Evolutionary conservation across 768 basidiomycete species (phyloP).

Genomic region (Termitomyces eurrhizus): DNA sequence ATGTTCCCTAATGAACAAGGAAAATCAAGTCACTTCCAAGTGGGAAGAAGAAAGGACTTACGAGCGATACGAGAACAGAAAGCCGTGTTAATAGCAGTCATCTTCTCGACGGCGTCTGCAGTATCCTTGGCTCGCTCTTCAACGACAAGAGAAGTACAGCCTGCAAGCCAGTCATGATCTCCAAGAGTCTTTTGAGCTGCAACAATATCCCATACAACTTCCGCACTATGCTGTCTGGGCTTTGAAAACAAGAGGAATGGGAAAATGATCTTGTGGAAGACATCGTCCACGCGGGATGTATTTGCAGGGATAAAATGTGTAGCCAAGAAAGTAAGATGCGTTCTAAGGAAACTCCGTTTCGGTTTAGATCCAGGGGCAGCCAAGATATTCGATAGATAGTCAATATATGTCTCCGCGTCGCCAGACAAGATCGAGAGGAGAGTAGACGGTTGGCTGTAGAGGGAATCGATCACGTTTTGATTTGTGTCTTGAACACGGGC

Average conservation of each 20-base stretch:
- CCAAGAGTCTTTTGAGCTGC: slow-evolving; percentile 14
- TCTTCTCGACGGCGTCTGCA: slow-evolving; percentile 34
- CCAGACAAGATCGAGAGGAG: slow-evolving; percentile 43
- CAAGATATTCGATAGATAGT: slow-evolving; percentile 35
- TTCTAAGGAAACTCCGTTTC: slow-evolving; percentile 46
- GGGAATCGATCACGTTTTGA: slow-evolving; percentile 52
- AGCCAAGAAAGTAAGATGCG: slow-evolving; percentile 56
- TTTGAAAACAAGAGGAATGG: slow-evolving; percentile 76
- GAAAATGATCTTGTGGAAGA: slow-evolving; percentile 58
- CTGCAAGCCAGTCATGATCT: slow-evolving; percentile 46
- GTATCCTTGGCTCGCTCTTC: slow-evolving; percentile 28
- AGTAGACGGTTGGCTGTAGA: slow-evolving; percentile 53
- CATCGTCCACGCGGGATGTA: slow-evolving; percentile 22
- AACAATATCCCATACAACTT: slow-evolving; percentile 71
- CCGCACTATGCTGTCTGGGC: slow-evolving; percentile 59
- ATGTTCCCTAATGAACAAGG: slow-evolving; percentile 53
- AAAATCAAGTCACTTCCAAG: slow-evolving; percentile 1
- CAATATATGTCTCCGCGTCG: slow-evolving; percentile 42
- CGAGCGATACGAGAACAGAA: slow-evolving; percentile 66
- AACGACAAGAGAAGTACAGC: slow-evolving; percentile 46
- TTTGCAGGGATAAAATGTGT: slow-evolving; percentile 36
- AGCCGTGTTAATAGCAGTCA: slow-evolving; percentile 49
- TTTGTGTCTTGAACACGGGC: slow-evolving; percentile 68
- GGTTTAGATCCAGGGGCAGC: slow-evolving; percentile 36
- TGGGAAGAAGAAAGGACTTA: slow-evolving; percentile 27